Base-by-base conservation (phyloP, 768 basidiomycete genomes). In the Lentinula boryana region DNA sequence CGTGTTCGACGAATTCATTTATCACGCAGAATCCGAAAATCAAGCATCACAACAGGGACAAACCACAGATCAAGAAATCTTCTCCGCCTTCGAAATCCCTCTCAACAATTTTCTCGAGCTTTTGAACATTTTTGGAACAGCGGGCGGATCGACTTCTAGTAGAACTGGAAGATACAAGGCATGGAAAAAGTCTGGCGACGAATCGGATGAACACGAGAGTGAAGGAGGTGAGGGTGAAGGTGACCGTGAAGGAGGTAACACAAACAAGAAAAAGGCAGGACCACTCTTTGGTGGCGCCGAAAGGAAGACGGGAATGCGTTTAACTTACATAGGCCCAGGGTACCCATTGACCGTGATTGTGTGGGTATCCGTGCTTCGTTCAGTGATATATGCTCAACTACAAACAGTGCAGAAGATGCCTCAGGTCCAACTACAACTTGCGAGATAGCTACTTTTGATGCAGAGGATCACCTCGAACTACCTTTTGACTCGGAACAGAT, bases 51-150 rank as follows among this genome's bases (percentile, higher is more conserved):
- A 71, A 60, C 68, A 72, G 9, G 60, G 66, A 21, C 68, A 73
- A 12, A 69, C 68, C 12, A 64, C 65, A 18, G 61, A 57, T 9
- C 72, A 76, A n/a, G 64, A 63, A 6, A 46, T 63, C 1, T 40
- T 63, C 2, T 72, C 76, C 2, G 80, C 84, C 0, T 90, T 98
- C 67, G 93, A 95, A 71, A 81, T 99, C 60, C 89, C 89, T 2
- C 82, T 99, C 41, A 83, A 85, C 69, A 88, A 87, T 3, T 75
- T 98, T 55, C 82, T 97, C 62, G 94, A 97, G 64, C 95, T 92
- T 67, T 78, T 99, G 35, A 95, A 96, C 67, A 88, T 98, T 59
- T 98, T 95, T 67, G 95, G 96, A 32, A 91, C 93, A 10, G 91
- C 89, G 1, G 79, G 82, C 12, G 71, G 77, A 41, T 68, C 73